Base-by-base conservation (phyloP, 2,329 filamentous ascomycete genomes). In the Fusarium sp. region DNA sequence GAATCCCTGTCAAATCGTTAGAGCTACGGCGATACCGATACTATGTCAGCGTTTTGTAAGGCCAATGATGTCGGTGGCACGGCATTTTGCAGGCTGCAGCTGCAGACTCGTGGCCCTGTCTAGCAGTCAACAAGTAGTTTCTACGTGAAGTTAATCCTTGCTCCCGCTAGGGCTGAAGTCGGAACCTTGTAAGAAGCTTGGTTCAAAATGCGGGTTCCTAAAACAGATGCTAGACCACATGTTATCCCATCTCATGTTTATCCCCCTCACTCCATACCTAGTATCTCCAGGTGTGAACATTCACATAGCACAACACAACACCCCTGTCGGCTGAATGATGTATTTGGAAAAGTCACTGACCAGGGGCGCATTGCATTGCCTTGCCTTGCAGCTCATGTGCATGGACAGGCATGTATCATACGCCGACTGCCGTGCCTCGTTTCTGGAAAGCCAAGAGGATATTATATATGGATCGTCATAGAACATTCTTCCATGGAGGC, bases 11-110 rank as follows among this genome's bases (percentile, higher is more conserved):
- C 60, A 30, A 50, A 30, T 49, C 3, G 47, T 29, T 20, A 42
- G 59, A 62, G 43, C 27, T 58, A 68, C 64, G 68, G 68, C 52
- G 59, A 72, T 59, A 40, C 64, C 68, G 68, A 71, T 20, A 34
- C 44, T 45, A 61, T 69, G 46, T 25, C 34, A 59, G 30, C 32
- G 24, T 40, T 47, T 47, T 29, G 25, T 29, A 47, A 47, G 45
- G 24, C 29, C 45, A 46, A 38, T 43, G 18, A 53, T 53, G 50
- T 38, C 25, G 32, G 34, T 42, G 50, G 24, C 34, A 42, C 50
- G 25, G 45, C 45, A 47, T 20, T 18, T 29, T 47, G 25, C 45
- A 52, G 11, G 14, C 29, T 50, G 27, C 25, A 49, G 24, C 50
- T 53, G 50, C 34, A 53, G 50, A 18, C n/a, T 20, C 18, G 45